Conservation (phyloP, 2,329 filamentous ascomycete species). For the Eutypella sp. region DNA sequence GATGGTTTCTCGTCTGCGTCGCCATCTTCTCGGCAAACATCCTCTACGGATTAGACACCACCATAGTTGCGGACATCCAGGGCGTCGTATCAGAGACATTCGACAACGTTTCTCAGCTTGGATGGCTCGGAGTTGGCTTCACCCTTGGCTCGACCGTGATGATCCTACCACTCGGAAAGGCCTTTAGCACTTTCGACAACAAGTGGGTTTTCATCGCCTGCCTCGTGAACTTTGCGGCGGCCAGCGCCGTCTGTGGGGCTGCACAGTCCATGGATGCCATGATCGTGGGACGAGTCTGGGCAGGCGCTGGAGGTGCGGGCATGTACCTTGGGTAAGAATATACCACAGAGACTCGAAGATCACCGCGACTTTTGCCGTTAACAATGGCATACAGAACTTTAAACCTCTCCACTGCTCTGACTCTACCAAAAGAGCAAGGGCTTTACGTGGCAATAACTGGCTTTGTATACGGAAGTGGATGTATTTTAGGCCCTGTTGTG, state of each 20-base stretch:
- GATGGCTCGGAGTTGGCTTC: constrained; percentile 35
- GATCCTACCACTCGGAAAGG: constrained; percentile 30
- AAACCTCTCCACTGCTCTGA: constrained; percentile 16
- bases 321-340: constrained; percentile 35
- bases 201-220: constrained; percentile 32
- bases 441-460: constrained; percentile 20
- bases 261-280: constrained; percentile 41
- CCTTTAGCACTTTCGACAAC: constrained; percentile 36
- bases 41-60: constrained; percentile 37
- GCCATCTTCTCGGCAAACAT: constrained; percentile 13
- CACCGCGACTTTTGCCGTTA: too few relatives aligned
- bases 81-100: constrained; percentile 31
- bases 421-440: constrained; percentile 16
- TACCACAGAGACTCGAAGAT: too few relatives aligned
- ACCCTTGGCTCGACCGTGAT: constrained; percentile 34
- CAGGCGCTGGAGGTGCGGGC: constrained; percentile 40
- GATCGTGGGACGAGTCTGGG: constrained; percentile 42
- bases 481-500: constrained; percentile 37
- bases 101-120: constrained; percentile 29
- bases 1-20: constrained; percentile 1
- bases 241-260: constrained; percentile 36
- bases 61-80: constrained; percentile 42
- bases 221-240: constrained; percentile 17
- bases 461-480: constrained; percentile 32
- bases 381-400: too few relatives aligned